Percentiles rank a stretch among this genome's conserved stretches.
Evolutionary conservation across 768 basidiomycete species (phyloP).

Genomic region (Lyophyllum semitale): DNA sequence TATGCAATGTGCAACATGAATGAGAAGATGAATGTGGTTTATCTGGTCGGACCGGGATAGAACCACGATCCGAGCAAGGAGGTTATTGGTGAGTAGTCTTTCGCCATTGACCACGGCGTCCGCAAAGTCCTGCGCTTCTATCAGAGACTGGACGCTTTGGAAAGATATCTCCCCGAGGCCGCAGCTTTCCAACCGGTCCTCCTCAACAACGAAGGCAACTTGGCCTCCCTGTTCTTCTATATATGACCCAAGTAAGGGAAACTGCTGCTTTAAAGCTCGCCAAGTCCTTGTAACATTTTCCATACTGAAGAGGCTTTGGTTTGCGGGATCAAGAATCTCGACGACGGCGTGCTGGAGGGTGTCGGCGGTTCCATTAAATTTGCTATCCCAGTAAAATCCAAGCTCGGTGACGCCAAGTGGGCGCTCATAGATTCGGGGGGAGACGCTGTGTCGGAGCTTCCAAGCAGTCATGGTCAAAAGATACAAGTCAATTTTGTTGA

Average conservation of each 20-base stretch:
- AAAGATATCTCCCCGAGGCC: slow-evolving; percentile 41
- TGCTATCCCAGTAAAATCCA: slow-evolving; percentile 43
- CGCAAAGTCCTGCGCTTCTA: slow-evolving; percentile 33
- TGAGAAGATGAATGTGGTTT: slow-evolving; percentile 40
- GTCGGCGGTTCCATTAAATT: slow-evolving; percentile 47
- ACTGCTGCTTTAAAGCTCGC: slow-evolving; percentile 47
- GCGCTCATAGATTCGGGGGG: slow-evolving; percentile 30
- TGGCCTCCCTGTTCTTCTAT: slow-evolving; percentile 32
- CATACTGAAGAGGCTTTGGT: slow-evolving; percentile 18
- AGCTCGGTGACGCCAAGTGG: slow-evolving; percentile 41
- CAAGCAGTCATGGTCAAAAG: slow-evolving; percentile 5
- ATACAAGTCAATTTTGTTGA: slow-evolving; percentile 7
- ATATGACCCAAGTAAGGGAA: slow-evolving; percentile 48
- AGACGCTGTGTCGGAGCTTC: background rate
- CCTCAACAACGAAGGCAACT: slow-evolving; percentile 44
- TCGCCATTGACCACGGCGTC: slow-evolving; percentile 32
- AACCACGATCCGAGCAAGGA: slow-evolving; percentile 44
- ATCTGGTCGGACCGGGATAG: slow-evolving; percentile 38
- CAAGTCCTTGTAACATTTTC: slow-evolving; percentile 44
- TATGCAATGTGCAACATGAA: slow-evolving; percentile 49
- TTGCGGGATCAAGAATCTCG: slow-evolving; percentile 15
- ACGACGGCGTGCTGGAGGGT: slow-evolving; percentile 35
- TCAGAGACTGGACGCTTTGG: slow-evolving; percentile 28
- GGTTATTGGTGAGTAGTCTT: slow-evolving; percentile 40
- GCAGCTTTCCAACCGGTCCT: slow-evolving; percentile 31